phyloP scores from a whole-genome alignment of 768 basidiomycete genomes.

The Suillus fuscotomentosus region DNA sequence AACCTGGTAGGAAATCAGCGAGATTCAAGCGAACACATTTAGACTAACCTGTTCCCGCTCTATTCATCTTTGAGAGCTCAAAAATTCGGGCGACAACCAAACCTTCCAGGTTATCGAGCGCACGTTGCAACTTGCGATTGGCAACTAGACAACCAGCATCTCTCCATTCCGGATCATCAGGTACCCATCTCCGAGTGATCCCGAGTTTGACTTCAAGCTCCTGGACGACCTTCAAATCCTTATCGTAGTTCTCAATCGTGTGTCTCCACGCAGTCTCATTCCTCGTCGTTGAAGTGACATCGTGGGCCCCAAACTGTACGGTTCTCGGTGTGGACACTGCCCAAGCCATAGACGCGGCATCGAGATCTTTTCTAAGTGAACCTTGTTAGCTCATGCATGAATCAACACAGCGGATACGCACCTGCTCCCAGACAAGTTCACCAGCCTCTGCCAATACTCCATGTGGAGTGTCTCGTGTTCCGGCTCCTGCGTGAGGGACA shows the following conservation, averaged over 20 bases:
- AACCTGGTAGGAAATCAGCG: no score
- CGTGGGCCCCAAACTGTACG: neutral
- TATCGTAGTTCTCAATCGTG: neutral
- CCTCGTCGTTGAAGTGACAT: neutral
- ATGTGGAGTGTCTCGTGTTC: slow-evolving; percentile 11
- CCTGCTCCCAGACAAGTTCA: slow-evolving; percentile 3
- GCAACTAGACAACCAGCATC: slow-evolving; percentile 2
- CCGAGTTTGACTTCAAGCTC: neutral
- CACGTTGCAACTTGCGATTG: slow-evolving; percentile 8
- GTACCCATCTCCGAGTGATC: neutral
- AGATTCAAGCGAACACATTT: no score
- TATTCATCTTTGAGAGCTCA: slow-evolving; percentile 21
- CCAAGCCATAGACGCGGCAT: neutral
- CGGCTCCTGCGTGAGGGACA: slow-evolving; percentile 4
- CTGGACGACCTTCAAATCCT: neutral
- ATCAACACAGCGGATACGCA: slow-evolving; percentile 1
- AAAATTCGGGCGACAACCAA: slow-evolving; percentile 17
- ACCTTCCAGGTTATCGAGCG: slow-evolving; percentile 15
- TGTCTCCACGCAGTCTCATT: neutral
- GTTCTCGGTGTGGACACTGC: neutral
- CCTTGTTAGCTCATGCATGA: neutral
- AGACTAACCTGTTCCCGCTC: slow-evolving; percentile 24
- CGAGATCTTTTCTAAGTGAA: neutral
- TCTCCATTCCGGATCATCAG: neutral
- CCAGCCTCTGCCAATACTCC: slow-evolving; percentile 16